Base-by-base conservation (phyloP, 139 green algal species). In the Bryopsis sp. region DNA sequence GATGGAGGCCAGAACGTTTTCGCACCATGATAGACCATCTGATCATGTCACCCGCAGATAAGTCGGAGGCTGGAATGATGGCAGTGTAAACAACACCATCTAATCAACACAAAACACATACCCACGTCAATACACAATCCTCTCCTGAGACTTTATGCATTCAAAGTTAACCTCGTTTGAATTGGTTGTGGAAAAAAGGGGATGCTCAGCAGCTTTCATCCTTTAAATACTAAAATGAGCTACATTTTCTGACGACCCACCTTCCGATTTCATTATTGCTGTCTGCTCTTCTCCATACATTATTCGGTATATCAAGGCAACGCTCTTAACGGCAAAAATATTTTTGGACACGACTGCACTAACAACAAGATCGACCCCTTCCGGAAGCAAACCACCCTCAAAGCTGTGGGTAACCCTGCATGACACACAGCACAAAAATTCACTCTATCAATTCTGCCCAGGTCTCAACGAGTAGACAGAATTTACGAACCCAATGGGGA, bases 1-100 rank as follows among this genome's bases (percentile, higher is more conserved):
- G n/a, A n/a, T n/a, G n/a, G n/a, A n/a, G n/a, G n/a, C 43, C 43
- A 54, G 43, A 54, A 54, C 43, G n/a, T n/a, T 54, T 54, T 2
- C 47, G 32, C 26, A 78, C 81, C 54, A 54, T 43, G 0, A 80
- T 73, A 32, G 39, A 62, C 78, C 78, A 86, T 15, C 81, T 65
- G 0, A 86, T 62, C 67, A 86, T 71, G 32, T 75, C 67, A 0
- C 81, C 77, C 6, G 72, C 58, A 3, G 39, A 54, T 48, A 83
- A 78, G 38, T 54, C 48, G 0, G 58, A 35, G 0, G 32, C 60
- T 8, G 81, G 78, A 29, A 86, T 82, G 29, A n/a, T 47, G 3
- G 74, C 76, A 1, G 35, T 43, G 19, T 61, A 79, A 24, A 38
- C 37, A 7, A 22, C 5, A 47, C 39, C 34, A 11, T 5, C 59